Evolutionary conservation across 768 basidiomycete species (phyloP).

Genomic region (Leucosporidium creatinivorum): DNA sequence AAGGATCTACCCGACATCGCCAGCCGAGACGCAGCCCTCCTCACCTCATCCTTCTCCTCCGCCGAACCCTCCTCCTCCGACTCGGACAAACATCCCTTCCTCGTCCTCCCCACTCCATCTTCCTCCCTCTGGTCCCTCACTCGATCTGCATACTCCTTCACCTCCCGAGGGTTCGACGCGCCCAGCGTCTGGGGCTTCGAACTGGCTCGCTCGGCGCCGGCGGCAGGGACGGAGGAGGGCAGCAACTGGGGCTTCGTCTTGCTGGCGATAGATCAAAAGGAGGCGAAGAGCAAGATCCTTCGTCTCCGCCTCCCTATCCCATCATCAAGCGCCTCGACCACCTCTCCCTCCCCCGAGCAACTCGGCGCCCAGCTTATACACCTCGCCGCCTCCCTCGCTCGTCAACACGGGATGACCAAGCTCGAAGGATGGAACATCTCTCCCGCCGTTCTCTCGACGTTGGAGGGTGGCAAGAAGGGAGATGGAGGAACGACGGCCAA

Average conservation of each 20-base stretch:
- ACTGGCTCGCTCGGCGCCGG: not conserved
- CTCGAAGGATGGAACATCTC: not conserved
- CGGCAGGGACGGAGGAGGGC: not conserved
- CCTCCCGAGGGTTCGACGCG: not conserved
- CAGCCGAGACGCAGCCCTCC: not conserved
- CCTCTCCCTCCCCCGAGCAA: too few species aligned
- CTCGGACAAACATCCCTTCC: not conserved
- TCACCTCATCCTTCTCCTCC: not conserved
- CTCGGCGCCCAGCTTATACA: too few species aligned
- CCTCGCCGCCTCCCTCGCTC: too few species aligned
- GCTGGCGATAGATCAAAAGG: not conserved
- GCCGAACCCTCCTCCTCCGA: not conserved
- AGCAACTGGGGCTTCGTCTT: not conserved
- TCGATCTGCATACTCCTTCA: not conserved
- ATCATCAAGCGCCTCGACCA: too few species aligned
- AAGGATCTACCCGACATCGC: too few species aligned
- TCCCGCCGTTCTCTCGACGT: too few species aligned
- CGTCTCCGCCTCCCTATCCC: not conserved
- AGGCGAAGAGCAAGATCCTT: not conserved
- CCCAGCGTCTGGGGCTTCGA: not conserved
- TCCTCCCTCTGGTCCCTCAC: not conserved
- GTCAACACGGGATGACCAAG: not conserved
- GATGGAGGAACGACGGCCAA: not conserved
- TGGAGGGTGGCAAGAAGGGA: not conserved
- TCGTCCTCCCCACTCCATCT: not conserved